phyloP scores from a whole-genome alignment of 2,329 filamentous ascomycete species.

The Diaporthe nobilis region DNA sequence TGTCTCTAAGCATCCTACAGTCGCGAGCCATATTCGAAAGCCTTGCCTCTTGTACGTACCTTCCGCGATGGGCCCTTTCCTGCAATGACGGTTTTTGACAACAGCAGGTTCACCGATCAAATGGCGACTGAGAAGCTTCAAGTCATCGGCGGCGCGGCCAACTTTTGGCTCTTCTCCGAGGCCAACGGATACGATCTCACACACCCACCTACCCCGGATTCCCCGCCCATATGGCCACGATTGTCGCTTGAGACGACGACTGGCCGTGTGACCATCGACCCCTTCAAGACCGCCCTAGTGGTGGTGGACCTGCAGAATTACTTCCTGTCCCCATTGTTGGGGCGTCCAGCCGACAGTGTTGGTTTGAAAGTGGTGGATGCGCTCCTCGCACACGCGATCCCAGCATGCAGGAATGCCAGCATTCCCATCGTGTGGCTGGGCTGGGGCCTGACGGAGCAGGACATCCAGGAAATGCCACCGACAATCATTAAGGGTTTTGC shows the following conservation, averaged over 20 bases:
- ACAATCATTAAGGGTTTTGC: conserved; percentile 13
- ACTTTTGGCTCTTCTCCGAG: conserved; percentile 24
- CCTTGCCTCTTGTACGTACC: too few relatives aligned
- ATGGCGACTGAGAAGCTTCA: neutral
- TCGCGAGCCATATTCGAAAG: too few relatives aligned
- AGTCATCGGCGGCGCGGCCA: neutral
- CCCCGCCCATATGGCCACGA: conserved; percentile 8
- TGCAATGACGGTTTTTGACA: too few relatives aligned
- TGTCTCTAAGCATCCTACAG: too few relatives aligned
- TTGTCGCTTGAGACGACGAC: conserved; percentile 34
- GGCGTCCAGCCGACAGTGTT: conserved; percentile 24
- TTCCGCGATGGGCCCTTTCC: too few relatives aligned
- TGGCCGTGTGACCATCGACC: conserved; percentile 23
- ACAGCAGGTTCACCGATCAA: too few relatives aligned
- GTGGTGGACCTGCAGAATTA: conserved; percentile 42
- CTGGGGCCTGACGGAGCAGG: conserved; percentile 37
- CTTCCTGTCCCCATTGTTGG: conserved; percentile 39
- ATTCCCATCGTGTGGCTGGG: conserved; percentile 31
- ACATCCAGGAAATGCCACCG: conserved; percentile 31
- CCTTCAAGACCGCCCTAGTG: conserved; percentile 38
- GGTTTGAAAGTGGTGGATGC: conserved; percentile 33
- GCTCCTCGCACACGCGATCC: conserved; percentile 30
- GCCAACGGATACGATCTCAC: conserved; percentile 34
- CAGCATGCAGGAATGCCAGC: conserved; percentile 36
- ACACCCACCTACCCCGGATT: conserved; percentile 18